Conservation (phyloP, 2,329 filamentous ascomycete genomes). For the Amylocarpus encephaloides region DNA sequence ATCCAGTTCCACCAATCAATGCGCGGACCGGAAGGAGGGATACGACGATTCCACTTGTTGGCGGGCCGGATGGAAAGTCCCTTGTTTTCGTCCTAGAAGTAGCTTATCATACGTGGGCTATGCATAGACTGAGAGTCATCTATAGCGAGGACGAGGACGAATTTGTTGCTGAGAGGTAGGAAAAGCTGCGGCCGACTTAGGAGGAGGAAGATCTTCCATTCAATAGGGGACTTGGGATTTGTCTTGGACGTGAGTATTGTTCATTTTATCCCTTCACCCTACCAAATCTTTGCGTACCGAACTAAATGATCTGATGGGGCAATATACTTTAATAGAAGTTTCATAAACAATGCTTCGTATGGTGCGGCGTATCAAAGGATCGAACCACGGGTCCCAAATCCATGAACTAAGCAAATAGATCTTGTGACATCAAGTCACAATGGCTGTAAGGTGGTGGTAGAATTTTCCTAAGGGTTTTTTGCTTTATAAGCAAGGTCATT, state of each 20-base stretch:
- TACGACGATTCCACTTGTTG: slow-evolving; percentile 27
- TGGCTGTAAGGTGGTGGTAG: background rate
- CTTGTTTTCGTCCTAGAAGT: slow-evolving; percentile 24
- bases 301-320: background rate
- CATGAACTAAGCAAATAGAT: background rate
- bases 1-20: slow-evolving; percentile 34
- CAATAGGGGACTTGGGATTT: slow-evolving; percentile 8
- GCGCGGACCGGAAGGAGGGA: slow-evolving; percentile 36
- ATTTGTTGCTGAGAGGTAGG: slow-evolving; percentile 9
- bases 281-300: background rate
- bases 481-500: too few species aligned
- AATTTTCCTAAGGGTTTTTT: too few species aligned
- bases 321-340: slow-evolving; percentile 9
- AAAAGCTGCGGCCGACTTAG: background rate
- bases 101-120: slow-evolving; percentile 16
- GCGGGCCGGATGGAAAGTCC: slow-evolving; percentile 22
- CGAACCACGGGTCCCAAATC: background rate
- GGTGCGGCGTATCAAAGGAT: background rate
- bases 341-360: slow-evolving; percentile 5
- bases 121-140: slow-evolving; percentile 33
- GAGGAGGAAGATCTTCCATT: slow-evolving; percentile 6
- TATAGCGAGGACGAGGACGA: slow-evolving; percentile 2
- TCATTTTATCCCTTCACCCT: background rate
- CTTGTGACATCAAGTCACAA: background rate
- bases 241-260: slow-evolving; percentile 40